These are phyloP conservation scores for Vachellia pachyceras DNA, from an alignment of 306 rosid species.

Conservation along the genomic window DNA sequence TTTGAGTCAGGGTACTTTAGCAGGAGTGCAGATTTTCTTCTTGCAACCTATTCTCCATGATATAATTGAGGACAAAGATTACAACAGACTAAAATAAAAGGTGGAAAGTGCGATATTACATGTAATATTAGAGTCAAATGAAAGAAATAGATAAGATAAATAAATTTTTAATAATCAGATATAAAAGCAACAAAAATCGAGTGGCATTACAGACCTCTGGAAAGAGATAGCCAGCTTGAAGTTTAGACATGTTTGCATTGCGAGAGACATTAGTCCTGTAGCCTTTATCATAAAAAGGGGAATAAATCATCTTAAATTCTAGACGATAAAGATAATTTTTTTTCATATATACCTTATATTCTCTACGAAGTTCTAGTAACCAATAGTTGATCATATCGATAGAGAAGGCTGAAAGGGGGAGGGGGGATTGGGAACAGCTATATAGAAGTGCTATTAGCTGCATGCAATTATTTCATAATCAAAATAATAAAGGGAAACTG, in stretches of 20 bases:
- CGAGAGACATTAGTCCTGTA: conserved; percentile 81
- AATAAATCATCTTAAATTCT: conserved; percentile 5
- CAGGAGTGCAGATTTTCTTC: conserved; percentile 85
- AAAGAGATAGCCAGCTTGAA: conserved; percentile 96
- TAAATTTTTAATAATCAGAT: not conserved
- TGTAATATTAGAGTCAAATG: conserved; percentile 1
- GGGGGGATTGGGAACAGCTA: no score
- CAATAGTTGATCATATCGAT: not conserved
- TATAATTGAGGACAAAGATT: conserved; percentile 1
- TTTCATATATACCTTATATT: not conserved
- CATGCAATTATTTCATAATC: conserved; percentile 4
- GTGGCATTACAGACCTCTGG: conserved; percentile 77
- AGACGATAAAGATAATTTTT: not conserved
- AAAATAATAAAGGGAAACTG: not conserved
- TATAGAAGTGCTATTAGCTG: not conserved
- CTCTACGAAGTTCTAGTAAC: not conserved
- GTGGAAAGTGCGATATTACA: not conserved
- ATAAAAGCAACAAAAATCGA: conserved; percentile 14
- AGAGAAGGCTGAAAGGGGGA: not conserved
- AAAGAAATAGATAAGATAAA: not conserved
- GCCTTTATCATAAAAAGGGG: conserved; percentile 47
- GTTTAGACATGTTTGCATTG: conserved; percentile 81
- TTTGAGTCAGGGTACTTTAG: conserved; percentile 91
- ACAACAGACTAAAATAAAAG: conserved; percentile 22
- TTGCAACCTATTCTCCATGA: conserved; percentile 61